Conservation (phyloP, 768 basidiomycete species). For the Coprinellus aureogranulatus region DNA sequence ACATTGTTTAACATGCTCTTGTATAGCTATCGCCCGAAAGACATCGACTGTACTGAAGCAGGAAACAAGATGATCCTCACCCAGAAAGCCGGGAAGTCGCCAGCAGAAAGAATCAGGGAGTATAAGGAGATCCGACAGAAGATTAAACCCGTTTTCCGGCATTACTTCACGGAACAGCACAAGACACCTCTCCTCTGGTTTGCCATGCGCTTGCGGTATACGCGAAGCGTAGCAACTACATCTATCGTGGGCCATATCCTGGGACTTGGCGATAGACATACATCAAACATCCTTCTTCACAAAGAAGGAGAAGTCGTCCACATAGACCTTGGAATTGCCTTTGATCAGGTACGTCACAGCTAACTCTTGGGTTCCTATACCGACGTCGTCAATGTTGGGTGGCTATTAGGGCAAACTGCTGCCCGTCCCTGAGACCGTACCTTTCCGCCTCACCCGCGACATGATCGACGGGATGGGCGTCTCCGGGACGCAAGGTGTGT, state of each 20-base stretch:
- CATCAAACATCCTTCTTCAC: slow-evolving; percentile 89
- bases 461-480: slow-evolving; percentile 93
- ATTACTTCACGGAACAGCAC: slow-evolving; percentile 90
- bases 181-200: slow-evolving; percentile 92
- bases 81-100: slow-evolving; percentile 25
- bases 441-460: slow-evolving; percentile 92
- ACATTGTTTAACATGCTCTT: no score
- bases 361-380: no score
- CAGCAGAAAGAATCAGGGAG: slow-evolving; percentile 24
- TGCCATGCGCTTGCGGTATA: slow-evolving; percentile 83
- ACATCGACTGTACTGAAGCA: no score
- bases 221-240: slow-evolving; percentile 88
- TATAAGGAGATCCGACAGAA: slow-evolving; percentile 38
- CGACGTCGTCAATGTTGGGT: no score
- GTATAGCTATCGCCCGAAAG: slow-evolving; percentile 64
- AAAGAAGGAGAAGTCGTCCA: slow-evolving; percentile 84
- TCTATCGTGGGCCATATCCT: slow-evolving; percentile 93
- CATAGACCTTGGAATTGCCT: slow-evolving; percentile 95
- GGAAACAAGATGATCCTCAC: no score
- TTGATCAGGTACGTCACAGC: slow-evolving; percentile 86
- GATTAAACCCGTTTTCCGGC: slow-evolving; percentile 86
- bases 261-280: slow-evolving; percentile 91
- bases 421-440: slow-evolving; percentile 80
- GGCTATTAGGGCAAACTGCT: slow-evolving; percentile 74
- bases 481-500: slow-evolving; percentile 89